phyloP scores from a whole-genome alignment of 2,329 filamentous ascomycete genomes.

The Blastomyces parvus region DNA sequence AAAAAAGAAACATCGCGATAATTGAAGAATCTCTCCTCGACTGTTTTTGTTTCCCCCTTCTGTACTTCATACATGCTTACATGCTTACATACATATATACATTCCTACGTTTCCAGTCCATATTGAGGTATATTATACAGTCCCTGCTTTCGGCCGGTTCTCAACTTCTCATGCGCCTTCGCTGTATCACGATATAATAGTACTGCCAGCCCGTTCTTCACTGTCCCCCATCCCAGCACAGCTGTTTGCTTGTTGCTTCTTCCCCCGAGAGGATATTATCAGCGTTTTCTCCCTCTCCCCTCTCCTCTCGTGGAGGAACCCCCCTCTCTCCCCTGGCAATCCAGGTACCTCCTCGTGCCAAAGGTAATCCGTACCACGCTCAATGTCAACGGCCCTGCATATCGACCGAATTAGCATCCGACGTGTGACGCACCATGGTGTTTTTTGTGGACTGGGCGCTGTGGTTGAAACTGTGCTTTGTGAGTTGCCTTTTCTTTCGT shows the following conservation, averaged over 20 bases:
- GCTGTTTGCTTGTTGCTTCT: too few relatives aligned
- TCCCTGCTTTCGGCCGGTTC: not conserved
- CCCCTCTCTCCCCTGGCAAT: not conserved
- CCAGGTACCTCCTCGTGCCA: not conserved
- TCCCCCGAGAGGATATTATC: not conserved
- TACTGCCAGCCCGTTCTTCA: not conserved
- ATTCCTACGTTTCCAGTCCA: not conserved
- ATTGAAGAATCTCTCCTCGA: not conserved
- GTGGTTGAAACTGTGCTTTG: constrained; percentile 87
- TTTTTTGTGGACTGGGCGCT: constrained; percentile 65
- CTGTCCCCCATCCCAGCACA: too few relatives aligned
- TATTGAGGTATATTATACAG: not conserved
- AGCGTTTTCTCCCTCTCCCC: not conserved
- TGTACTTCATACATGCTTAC: not conserved
- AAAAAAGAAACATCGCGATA: not conserved
- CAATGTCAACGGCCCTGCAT: constrained; percentile 1
- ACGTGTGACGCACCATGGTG: constrained; percentile 20
- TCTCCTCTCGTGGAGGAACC: not conserved
- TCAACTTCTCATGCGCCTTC: not conserved
- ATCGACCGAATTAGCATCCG: not conserved
- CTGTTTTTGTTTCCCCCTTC: not conserved
- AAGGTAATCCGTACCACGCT: not conserved
- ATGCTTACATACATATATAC: not conserved
- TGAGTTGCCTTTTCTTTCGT: constrained; percentile 42
- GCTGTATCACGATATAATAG: constrained; percentile 1